Percentiles rank a stretch among this genome's conserved stretches.
These are phyloP conservation scores for Apiospora saccharicola DNA, from an alignment of 2,329 filamentous ascomycete species.

Conservation along the genomic window DNA sequence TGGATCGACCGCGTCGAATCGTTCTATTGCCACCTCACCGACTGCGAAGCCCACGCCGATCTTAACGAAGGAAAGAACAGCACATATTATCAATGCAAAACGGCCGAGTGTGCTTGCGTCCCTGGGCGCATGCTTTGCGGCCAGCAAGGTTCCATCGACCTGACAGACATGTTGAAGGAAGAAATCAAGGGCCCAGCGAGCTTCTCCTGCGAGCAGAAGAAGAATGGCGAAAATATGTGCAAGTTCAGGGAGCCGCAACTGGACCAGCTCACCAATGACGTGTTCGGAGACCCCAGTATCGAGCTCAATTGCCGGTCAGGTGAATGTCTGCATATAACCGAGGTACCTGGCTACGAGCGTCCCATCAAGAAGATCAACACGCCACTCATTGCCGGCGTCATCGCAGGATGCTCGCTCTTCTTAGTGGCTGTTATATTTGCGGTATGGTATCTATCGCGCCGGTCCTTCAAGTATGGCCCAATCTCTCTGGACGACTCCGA, in stretches of 20 bases:
- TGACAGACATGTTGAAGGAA: conserved; percentile 85
- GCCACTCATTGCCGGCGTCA: conserved; percentile 91
- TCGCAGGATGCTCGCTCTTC: conserved; percentile 85
- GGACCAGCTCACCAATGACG: conserved; percentile 84
- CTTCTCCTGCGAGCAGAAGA: conserved; percentile 76
- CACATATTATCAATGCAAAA: conserved; percentile 84
- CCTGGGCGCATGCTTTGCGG: conserved; percentile 93
- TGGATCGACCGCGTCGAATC: conserved; percentile 96
- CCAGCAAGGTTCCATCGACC: conserved; percentile 88
- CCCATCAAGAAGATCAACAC: conserved; percentile 97
- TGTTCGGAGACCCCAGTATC: conserved; percentile 94
- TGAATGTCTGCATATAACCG: conserved; percentile 91
- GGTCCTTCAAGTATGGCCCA: conserved; percentile 72
- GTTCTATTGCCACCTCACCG: conserved; percentile 91
- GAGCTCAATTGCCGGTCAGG: conserved; percentile 82
- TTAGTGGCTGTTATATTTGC: conserved; percentile 84
- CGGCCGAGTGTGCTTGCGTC: conserved; percentile 87
- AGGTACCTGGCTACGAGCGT: conserved; percentile 88
- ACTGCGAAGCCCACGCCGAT: conserved; percentile 77
- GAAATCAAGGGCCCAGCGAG: conserved; percentile 86
- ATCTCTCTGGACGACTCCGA: conserved; percentile 89
- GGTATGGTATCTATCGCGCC: conserved; percentile 87
- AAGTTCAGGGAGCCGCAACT: conserved; percentile 90
- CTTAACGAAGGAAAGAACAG: conserved; percentile 76
- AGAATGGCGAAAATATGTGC: conserved; percentile 71